Evolutionary conservation across 306 rosid species (phyloP).

Genomic region (Fragaria vesca): DNA sequence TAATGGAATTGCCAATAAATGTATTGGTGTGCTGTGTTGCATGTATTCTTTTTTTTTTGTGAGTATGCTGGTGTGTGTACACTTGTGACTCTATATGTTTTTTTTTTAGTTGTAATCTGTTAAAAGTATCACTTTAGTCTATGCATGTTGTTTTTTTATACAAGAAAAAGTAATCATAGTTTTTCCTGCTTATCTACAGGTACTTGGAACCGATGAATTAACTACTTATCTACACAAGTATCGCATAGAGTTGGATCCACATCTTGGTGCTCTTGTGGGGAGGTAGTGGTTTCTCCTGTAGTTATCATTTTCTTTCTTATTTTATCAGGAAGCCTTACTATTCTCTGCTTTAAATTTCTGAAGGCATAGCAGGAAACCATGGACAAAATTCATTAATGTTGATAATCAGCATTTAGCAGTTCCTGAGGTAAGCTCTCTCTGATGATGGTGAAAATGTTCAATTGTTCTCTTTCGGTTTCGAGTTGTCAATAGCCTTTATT

Average conservation of each 20-base stretch:
- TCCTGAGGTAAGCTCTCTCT: conserved; percentile 62
- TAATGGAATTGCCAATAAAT: not conserved
- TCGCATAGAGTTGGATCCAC: conserved; percentile 80
- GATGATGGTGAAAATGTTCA: not conserved
- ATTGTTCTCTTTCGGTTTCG: not conserved
- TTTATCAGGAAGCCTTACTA: not conserved
- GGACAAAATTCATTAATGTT: conserved; percentile 73
- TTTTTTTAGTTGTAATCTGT: not conserved
- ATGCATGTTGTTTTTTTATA: not conserved
- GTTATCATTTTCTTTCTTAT: conserved; percentile 6
- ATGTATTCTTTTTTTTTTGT: not conserved
- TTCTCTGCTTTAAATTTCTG: not conserved
- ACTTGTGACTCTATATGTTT: not conserved
- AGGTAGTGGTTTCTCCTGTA: conserved; percentile 41
- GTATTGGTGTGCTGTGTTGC: not conserved
- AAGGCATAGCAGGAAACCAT: conserved; percentile 88
- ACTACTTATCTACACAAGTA: conserved; percentile 69
- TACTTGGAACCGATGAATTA: conserved; percentile 86
- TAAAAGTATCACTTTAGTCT: not conserved
- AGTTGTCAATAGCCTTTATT: conserved; percentile 17
- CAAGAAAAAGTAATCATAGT: conserved; percentile 15
- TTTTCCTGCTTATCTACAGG: conserved; percentile 45
- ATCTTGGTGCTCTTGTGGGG: conserved; percentile 80
- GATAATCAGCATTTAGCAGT: conserved; percentile 86
- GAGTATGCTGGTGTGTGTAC: not conserved